phyloP scores from a whole-genome alignment of 2,329 filamentous ascomycete genomes.

The Sarocladium brachiariae region DNA sequence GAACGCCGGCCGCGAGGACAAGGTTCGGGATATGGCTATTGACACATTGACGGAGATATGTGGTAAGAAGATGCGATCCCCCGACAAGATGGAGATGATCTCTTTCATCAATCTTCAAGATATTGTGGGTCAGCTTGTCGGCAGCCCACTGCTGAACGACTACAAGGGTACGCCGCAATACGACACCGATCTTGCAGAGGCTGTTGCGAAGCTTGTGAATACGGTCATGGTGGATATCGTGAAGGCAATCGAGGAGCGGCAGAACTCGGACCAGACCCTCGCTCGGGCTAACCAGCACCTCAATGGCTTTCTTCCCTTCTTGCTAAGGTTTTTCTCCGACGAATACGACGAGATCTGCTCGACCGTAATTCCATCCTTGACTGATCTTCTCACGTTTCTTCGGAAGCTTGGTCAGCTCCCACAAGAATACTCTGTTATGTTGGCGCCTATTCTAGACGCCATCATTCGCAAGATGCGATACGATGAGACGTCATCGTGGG shows the following conservation, averaged over 20 bases:
- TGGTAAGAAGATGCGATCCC: conserved; percentile 93
- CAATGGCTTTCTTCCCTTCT: conserved; percentile 74
- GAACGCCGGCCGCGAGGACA: conserved; percentile 64
- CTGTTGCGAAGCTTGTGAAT: conserved; percentile 92
- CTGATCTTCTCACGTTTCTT: conserved; percentile 84
- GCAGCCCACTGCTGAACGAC: conserved; percentile 73
- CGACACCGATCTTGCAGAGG: conserved; percentile 91
- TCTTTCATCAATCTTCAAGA: conserved; percentile 79
- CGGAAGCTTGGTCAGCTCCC: conserved; percentile 73
- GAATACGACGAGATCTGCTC: conserved; percentile 98
- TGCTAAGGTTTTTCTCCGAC: conserved; percentile 92
- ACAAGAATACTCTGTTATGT: conserved; percentile 69
- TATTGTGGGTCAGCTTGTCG: conserved; percentile 79
- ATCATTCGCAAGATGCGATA: conserved; percentile 97
- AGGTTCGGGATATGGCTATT: conserved; percentile 82
- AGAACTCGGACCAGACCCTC: conserved; percentile 56
- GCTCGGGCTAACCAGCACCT: conserved; percentile 75
- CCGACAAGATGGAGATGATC: conserved; percentile 92
- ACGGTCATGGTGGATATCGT: conserved; percentile 82
- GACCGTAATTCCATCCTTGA: conserved; percentile 87
- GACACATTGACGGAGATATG: conserved; percentile 95
- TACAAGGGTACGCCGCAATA: conserved; percentile 77
- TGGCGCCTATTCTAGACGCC: conserved; percentile 81
- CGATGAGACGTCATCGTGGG: conserved; percentile 90
- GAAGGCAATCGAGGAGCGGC: conserved; percentile 66